A percentile compares a stretch with the other conserved stretches of the same genome.
Conservation (phyloP, 1,284 basidiomycete species). For the Ustilago vetiveriae region DNA sequence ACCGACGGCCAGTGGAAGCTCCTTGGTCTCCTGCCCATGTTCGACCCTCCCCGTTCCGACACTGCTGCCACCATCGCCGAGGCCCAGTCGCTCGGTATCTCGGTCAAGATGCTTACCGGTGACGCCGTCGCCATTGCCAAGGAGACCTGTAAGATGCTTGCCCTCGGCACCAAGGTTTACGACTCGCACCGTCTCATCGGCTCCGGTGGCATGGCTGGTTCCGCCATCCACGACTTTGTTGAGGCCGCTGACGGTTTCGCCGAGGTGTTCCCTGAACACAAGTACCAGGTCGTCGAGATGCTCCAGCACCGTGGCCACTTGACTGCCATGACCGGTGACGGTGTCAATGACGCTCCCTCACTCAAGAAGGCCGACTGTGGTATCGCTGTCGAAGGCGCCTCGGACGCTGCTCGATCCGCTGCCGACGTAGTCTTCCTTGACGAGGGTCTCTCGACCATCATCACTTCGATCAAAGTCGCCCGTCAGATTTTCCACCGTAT, state of each 20-base stretch:
- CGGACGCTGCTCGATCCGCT: constrained; percentile 70
- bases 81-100: constrained; percentile 71
- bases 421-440: constrained; percentile 72
- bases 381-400: constrained; percentile 71
- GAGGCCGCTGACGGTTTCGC: constrained; percentile 73
- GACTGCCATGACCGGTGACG: constrained; percentile 71
- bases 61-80: constrained; percentile 72
- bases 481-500: constrained; percentile 74
- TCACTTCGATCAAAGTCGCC: constrained; percentile 73
- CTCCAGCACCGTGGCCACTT: constrained; percentile 72
- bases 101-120: constrained; percentile 74
- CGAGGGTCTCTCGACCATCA: constrained; percentile 70
- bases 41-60: constrained; percentile 72
- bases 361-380: constrained; percentile 71
- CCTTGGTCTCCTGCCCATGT: constrained; percentile 70
- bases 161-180: constrained; percentile 72
- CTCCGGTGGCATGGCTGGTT: constrained; percentile 71
- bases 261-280: constrained; percentile 73
- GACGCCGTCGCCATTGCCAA: constrained; percentile 73
- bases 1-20: constrained; percentile 71
- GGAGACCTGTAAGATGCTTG: constrained; percentile 72
- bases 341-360: constrained; percentile 70
- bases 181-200: constrained; percentile 72
- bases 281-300: constrained; percentile 72
- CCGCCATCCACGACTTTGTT: constrained; percentile 71